Conservation (phyloP, 768 basidiomycete species). For the Suillus decipiens region DNA sequence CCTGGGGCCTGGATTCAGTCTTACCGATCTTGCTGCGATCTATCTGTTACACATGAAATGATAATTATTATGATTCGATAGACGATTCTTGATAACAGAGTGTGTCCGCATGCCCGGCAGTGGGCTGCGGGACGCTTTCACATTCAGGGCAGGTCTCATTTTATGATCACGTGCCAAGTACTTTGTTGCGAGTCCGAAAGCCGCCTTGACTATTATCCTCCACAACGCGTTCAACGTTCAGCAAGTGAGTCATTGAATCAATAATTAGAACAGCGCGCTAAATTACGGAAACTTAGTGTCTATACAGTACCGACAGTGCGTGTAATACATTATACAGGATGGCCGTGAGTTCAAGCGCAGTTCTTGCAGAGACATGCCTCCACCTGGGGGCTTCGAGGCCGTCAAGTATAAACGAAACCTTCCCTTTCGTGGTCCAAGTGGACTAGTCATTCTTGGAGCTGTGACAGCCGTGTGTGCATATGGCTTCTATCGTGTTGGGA, state of each 20-base stretch:
- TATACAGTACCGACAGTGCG: slow-evolving; percentile 31
- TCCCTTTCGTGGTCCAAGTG: slow-evolving; percentile 85
- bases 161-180: background rate
- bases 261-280: background rate
- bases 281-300: slow-evolving; percentile 20
- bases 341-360: slow-evolving; percentile 12
- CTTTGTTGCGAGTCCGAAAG: background rate
- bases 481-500: slow-evolving; percentile 90
- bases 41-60: background rate
- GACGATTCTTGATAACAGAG: background rate
- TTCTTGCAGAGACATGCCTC: slow-evolving; percentile 87
- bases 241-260: slow-evolving; percentile 5
- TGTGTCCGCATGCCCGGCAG: too few species aligned
- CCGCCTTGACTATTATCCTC: background rate
- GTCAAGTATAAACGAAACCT: slow-evolving; percentile 96
- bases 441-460: slow-evolving; percentile 81
- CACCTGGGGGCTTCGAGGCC: slow-evolving; percentile 87
- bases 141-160: slow-evolving; percentile 4
- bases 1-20: background rate
- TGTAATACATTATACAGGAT: slow-evolving; percentile 17
- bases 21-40: background rate
- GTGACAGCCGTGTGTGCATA: slow-evolving; percentile 83
- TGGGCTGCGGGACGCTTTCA: background rate
- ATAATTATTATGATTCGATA: background rate
- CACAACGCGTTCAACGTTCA: slow-evolving; percentile 1